Evolutionary conservation across 768 basidiomycete genomes (phyloP).

Genomic region (Fomitopsis serialis): DNA sequence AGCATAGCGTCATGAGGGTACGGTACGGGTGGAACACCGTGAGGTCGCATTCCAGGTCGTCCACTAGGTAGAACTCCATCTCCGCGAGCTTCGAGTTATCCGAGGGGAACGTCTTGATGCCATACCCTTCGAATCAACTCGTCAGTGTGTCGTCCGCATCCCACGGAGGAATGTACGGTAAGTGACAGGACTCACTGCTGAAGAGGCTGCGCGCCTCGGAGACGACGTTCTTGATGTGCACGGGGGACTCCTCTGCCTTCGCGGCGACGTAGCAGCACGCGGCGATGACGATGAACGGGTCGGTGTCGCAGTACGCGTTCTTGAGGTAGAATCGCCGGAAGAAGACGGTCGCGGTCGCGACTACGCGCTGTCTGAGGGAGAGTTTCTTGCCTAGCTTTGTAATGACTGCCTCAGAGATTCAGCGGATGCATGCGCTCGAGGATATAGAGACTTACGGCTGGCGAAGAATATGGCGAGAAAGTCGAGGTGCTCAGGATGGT

Average conservation of each 20-base stretch:
- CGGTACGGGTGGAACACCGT: slow-evolving; percentile 93
- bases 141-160: not conserved
- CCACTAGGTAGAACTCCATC: slow-evolving; percentile 98
- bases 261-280: slow-evolving; percentile 96
- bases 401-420: slow-evolving; percentile 48
- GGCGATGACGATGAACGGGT: slow-evolving; percentile 87
- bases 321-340: slow-evolving; percentile 97
- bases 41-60: slow-evolving; percentile 93
- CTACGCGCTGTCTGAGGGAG: slow-evolving; percentile 79
- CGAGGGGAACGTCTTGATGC: slow-evolving; percentile 72
- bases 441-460: slow-evolving; percentile 47
- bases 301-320: slow-evolving; percentile 93
- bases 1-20: slow-evolving; percentile 74
- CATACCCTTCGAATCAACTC: slow-evolving; percentile 43
- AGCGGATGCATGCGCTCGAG: not conserved
- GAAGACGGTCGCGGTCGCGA: slow-evolving; percentile 92
- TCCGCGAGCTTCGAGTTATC: slow-evolving; percentile 93
- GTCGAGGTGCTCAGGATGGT: slow-evolving; percentile 70
- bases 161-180: too few relatives aligned
- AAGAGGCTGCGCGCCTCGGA: slow-evolving; percentile 78
- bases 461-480: slow-evolving; percentile 88
- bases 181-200: slow-evolving; percentile 50
- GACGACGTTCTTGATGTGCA: slow-evolving; percentile 91
- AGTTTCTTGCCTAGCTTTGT: slow-evolving; percentile 84
- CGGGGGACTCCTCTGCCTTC: slow-evolving; percentile 94